phyloP scores from a whole-genome alignment of 495 filamentous ascomycete species.

The Penicillium cinerascens region DNA sequence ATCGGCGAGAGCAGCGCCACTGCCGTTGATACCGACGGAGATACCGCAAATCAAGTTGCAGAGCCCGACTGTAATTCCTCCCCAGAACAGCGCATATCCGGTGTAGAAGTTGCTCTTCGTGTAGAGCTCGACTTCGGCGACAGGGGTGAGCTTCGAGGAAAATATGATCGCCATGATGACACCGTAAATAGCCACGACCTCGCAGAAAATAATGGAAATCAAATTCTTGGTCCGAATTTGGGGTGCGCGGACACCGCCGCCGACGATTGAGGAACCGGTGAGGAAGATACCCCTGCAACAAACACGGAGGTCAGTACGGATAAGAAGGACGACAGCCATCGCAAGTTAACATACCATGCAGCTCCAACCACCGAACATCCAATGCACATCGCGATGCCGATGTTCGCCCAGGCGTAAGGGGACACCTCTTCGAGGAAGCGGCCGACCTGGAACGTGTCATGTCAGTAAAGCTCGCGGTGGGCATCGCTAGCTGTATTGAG shows the following conservation, averaged over 20 bases:
- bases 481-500: neutral
- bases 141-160: constrained; percentile 71
- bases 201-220: constrained; percentile 99
- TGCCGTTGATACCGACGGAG: constrained; percentile 96
- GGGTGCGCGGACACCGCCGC: constrained; percentile 91
- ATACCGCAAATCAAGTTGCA: constrained; percentile 97
- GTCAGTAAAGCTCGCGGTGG: constrained; percentile 16
- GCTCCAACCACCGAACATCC: constrained; percentile 93
- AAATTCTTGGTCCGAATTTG: constrained; percentile 98
- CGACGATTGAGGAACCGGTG: constrained; percentile 96
- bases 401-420: constrained; percentile 86
- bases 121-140: constrained; percentile 51
- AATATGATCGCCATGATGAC: constrained; percentile 99
- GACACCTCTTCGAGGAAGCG: constrained; percentile 91
- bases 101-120: constrained; percentile 79
- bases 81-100: constrained; percentile 96
- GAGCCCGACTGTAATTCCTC: constrained; percentile 84
- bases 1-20: constrained; percentile 92
- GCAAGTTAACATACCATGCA: constrained; percentile 71
- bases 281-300: constrained; percentile 90
- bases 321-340: neutral
- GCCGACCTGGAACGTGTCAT: constrained; percentile 62
- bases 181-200: constrained; percentile 99
- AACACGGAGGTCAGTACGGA: constrained; percentile 25
- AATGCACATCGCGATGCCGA: constrained; percentile 93